Base-by-base conservation (phyloP, 2,329 filamentous ascomycete genomes). In the Claviceps sp. region DNA sequence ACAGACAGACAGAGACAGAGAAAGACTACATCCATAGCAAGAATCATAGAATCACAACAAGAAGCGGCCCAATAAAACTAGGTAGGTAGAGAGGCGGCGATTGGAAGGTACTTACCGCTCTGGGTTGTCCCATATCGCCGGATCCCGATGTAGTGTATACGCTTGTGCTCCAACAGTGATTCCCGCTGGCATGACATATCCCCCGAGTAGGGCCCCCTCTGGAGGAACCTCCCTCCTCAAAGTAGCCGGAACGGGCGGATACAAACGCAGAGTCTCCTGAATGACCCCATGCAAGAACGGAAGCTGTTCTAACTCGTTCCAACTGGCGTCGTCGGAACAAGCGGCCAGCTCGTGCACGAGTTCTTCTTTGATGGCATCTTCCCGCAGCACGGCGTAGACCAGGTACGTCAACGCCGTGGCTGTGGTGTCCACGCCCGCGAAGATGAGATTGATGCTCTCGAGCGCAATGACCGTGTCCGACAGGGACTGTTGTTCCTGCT, bases 231-330 rank as follows among this genome's bases (percentile, higher is more conserved):
- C 47, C 5, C 47, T 22, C 9, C 38, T 42, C 37, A 49, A 14
- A 4, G 47, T 29, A 7, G 47, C 47, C 9, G 47, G 47, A 42
- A 49, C 42, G 16, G 47, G 47, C 34, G 47, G 4, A 23, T 49
- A 49, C 47, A 49, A 34, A 4, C 47, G 36, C 38, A 49, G 38
- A 5, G 47, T 49, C 38, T 49, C 47, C 37, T 49, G 47, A 17
- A 49, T 23, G 23, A 49, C 47, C 9, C 47, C 47, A 11, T 42
- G 13, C 36, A 49, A 16, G 36, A 49, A 49, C 14, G 47, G 47
- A 38, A 49, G 20, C 47, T 26, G 20, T 7, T 49, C 47, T 6
- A 49, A 38, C 4, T 49, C 37, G 6, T 49, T 23, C 47, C 47
- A 49, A n/a, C 16, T 34, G 8, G 47, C 37, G 14, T 40, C 47